These are phyloP conservation scores for Oryza brachyantha DNA, from an alignment of 176 grass and related monocot species.

Conservation along the genomic window DNA sequence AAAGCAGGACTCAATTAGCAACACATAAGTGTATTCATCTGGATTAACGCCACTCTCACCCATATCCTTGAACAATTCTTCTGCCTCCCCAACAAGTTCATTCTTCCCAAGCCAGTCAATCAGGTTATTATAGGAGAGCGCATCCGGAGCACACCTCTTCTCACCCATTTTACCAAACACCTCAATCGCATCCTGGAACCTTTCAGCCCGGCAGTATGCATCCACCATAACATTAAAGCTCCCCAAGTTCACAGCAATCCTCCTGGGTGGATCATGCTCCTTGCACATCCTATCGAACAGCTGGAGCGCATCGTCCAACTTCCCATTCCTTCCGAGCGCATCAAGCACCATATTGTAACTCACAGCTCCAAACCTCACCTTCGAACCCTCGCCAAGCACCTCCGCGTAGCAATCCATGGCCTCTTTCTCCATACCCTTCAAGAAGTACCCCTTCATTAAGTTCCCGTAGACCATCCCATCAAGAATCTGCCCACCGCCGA, in stretches of 20 bases:
- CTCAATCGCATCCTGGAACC: constrained; percentile 59
- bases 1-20: constrained; percentile 74
- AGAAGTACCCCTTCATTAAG: constrained; percentile 83
- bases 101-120: constrained; percentile 83
- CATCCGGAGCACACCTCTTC: constrained; percentile 59
- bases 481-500: constrained; percentile 36
- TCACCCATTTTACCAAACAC: constrained; percentile 67
- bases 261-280: constrained; percentile 66
- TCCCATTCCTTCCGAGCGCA: constrained; percentile 59
- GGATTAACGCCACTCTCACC: constrained; percentile 52
- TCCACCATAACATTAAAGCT: constrained; percentile 80
- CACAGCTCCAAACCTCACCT: constrained; percentile 52
- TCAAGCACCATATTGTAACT: constrained; percentile 80
- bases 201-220: constrained; percentile 55
- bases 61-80: constrained; percentile 61
- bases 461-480: constrained; percentile 76
- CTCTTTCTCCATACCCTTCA: constrained; percentile 65
- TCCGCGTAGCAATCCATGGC: constrained; percentile 61
- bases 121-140: constrained; percentile 76
- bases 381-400: constrained; percentile 59
- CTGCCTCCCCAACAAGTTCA: constrained; percentile 52
- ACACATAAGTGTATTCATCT: constrained; percentile 67
- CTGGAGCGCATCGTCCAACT: constrained; percentile 54
- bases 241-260: constrained; percentile 64
- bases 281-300: constrained; percentile 70